These are phyloP conservation scores for Pseudomassariella vexata DNA, from an alignment of 2,329 filamentous ascomycete genomes.

Conservation along the genomic window DNA sequence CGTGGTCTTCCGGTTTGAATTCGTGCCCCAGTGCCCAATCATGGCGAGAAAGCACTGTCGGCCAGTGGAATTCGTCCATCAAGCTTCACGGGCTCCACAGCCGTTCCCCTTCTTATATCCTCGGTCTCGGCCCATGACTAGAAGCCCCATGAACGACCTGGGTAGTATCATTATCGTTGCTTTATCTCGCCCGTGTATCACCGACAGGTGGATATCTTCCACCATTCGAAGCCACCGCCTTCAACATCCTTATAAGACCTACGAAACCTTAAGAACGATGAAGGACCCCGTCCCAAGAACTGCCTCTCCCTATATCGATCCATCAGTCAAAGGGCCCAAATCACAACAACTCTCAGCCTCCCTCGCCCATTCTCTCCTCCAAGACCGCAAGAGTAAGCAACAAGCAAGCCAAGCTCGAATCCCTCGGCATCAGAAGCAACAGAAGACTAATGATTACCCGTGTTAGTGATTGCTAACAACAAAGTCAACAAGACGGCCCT, in stretches of 20 bases:
- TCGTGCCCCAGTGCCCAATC: constrained; percentile 27
- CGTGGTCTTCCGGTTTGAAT: constrained; percentile 30
- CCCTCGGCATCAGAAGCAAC: neutral
- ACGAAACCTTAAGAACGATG: constrained; percentile 26
- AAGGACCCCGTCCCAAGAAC: constrained; percentile 34
- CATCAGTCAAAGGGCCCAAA: constrained; percentile 35
- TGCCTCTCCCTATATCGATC: constrained; percentile 38
- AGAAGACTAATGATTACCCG: constrained; percentile 13
- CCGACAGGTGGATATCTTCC: constrained; percentile 19
- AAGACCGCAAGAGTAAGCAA: constrained; percentile 20
- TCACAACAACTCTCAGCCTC: constrained; percentile 32
- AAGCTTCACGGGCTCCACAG: constrained; percentile 22
- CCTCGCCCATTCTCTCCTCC: constrained; percentile 21
- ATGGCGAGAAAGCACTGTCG: constrained; percentile 14
- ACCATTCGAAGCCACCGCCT: constrained; percentile 11
- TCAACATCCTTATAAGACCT: constrained; percentile 12
- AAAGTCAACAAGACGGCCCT: constrained; percentile 85
- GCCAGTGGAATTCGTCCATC: constrained; percentile 26
- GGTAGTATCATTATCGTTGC: constrained; percentile 20
- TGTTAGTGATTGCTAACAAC: constrained; percentile 47
- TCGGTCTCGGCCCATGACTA: constrained; percentile 26
- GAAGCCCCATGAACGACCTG: constrained; percentile 19
- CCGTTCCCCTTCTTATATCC: constrained; percentile 26
- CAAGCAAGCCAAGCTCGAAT: neutral
- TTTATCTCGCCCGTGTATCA: constrained; percentile 22